Conservation (phyloP, 1,284 basidiomycete genomes). For the Apiotrichum montevideense region DNA sequence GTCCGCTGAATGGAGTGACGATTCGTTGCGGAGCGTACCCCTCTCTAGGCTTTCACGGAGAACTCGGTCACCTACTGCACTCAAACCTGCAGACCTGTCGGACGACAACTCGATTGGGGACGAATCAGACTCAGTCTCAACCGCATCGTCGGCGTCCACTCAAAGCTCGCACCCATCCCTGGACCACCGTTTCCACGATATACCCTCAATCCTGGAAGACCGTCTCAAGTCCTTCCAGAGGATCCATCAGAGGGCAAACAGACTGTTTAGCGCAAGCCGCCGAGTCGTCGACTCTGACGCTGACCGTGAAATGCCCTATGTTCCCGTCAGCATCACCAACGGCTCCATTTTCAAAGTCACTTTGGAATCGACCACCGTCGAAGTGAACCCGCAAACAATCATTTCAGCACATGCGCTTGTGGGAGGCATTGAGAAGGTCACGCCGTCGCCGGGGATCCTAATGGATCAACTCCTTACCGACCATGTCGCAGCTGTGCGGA, state of each 20-base stretch:
- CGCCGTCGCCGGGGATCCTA: slow-evolving; percentile 1
- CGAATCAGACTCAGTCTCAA: slow-evolving; percentile 23
- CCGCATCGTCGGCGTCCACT: slow-evolving; percentile 1
- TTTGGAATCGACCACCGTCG: slow-evolving; percentile 6
- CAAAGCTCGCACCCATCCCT: neutral
- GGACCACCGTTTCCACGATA: neutral
- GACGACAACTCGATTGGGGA: slow-evolving; percentile 17
- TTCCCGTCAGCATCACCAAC: slow-evolving; percentile 8
- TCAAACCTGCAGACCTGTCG: too few relatives aligned
- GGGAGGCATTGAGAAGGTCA: neutral
- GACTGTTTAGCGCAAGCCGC: slow-evolving; percentile 2
- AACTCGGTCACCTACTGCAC: neutral
- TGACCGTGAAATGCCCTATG: neutral
- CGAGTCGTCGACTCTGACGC: neutral
- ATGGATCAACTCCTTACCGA: slow-evolving; percentile 11
- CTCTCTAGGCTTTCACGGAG: slow-evolving; percentile 5
- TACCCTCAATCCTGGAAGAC: slow-evolving; percentile 7
- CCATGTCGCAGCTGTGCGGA: slow-evolving; percentile 7
- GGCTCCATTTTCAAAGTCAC: slow-evolving; percentile 10
- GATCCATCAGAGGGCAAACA: slow-evolving; percentile 7
- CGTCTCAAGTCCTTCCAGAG: slow-evolving; percentile 8
- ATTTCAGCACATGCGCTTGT: slow-evolving; percentile 1
- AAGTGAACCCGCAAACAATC: slow-evolving; percentile 11
- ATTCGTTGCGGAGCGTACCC: neutral
- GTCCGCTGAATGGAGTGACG: slow-evolving; percentile 8